Evolutionary conservation across 2,329 filamentous ascomycete species (phyloP), one percentile per base, ranked within the genome.

Genomic region (Monosporascus sp.): DNA sequence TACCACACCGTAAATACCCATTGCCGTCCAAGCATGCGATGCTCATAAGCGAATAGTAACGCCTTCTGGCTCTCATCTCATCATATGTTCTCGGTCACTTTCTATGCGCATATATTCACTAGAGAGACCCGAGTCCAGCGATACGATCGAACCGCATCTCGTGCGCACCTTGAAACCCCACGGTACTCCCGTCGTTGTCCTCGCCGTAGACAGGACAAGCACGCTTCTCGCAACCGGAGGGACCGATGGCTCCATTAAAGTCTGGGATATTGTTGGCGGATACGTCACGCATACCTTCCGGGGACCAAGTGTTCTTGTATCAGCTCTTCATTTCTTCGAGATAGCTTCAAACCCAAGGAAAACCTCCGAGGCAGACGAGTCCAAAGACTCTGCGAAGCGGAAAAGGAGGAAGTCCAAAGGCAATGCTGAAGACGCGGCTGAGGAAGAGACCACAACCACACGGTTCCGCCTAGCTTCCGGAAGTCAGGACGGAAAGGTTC

Each of bases 221-320:
- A 96, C 93, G 2, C 76, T 99, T 14, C 78, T 99, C 44, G 94
- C 92, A 17, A 97, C 93, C 17, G 94, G 95, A 57, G 90, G 89
- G 48, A 92, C 94, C 3, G 94, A 99, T 67, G 94, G 94, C 24
- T 83, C 88, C 1, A 89, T 97, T 63, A 99, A 99, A 70, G 87
- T 99, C 50, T 99, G 93, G 93, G 94, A 99, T 71, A 90, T 99
- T 55, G 78, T 80, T 48, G 90, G 87, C 45, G 94, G 94, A 22
- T 97, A 89, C 70, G 85, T 91, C 35, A 99, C 95, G 27, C 94
- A 99, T 71, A 96, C 90, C 0, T 96, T 99, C 70, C 88, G 93
- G 61, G 92, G 92, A 1, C 93, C 96, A 52, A 91, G 91, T 55
- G 92, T 94, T 9, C 81, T 99, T 22, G 83, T 99, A 5, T 96